Evolutionary conservation across 805 yeast species (phyloP).

Genomic region (Metschnikowia matae): DNA sequence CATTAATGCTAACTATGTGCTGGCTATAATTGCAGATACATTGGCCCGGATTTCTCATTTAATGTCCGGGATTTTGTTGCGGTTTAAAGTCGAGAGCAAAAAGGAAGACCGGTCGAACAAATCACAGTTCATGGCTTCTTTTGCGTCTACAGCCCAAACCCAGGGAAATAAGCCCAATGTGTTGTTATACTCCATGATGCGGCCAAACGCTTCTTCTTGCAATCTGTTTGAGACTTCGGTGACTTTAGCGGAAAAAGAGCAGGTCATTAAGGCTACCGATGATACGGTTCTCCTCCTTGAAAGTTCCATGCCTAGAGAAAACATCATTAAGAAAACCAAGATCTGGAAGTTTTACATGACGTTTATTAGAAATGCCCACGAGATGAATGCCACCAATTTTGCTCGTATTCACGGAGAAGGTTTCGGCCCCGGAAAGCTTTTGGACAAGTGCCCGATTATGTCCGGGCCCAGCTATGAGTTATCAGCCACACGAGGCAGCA

Average conservation of each 20-base stretch:
- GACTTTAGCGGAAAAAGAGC: slow-evolving; percentile 10
- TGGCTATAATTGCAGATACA: slow-evolving; percentile 26
- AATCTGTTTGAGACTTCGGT: slow-evolving; percentile 5
- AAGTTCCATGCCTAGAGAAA: slow-evolving; percentile 3
- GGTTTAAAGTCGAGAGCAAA: slow-evolving; percentile 18
- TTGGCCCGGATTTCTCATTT: slow-evolving; percentile 30
- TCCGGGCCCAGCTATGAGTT: slow-evolving; percentile 29
- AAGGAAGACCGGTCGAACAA: neutral
- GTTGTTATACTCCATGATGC: slow-evolving; percentile 1
- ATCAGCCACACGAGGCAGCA: slow-evolving; percentile 16
- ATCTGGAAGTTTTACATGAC: slow-evolving; percentile 40
- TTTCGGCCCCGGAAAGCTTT: slow-evolving; percentile 13
- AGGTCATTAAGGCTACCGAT: slow-evolving; percentile 14
- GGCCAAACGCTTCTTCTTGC: neutral
- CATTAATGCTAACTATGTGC: slow-evolving; percentile 18
- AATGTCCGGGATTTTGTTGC: slow-evolving; percentile 29
- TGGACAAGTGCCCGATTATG: slow-evolving; percentile 18
- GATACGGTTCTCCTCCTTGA: slow-evolving; percentile 13
- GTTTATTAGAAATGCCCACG: slow-evolving; percentile 29
- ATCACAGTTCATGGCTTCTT: slow-evolving; percentile 4
- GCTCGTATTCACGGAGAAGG: slow-evolving; percentile 24
- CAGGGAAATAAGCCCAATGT: neutral
- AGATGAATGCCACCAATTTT: slow-evolving; percentile 25
- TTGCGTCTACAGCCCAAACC: neutral
- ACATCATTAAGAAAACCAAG: slow-evolving; percentile 16